A percentile compares a stretch with the other conserved stretches of the same genome.
phyloP scores from a whole-genome alignment of 208 protist genomes.

The Wallacemonas sp. region DNA sequence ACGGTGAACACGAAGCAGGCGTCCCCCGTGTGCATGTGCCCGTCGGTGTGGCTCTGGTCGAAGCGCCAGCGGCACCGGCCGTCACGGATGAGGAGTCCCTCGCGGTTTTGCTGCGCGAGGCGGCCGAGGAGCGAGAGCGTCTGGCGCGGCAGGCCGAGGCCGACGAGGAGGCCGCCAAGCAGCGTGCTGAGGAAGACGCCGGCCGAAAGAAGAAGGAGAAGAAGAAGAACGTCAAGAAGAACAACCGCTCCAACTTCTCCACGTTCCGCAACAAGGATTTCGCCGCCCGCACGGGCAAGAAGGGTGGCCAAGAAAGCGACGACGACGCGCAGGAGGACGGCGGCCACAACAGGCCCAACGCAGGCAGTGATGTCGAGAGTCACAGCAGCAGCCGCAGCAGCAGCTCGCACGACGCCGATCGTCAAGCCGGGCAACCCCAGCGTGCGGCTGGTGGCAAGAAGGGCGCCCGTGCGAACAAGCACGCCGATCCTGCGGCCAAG shows the following conservation, averaged over 20 bases:
- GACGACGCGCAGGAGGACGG: conserved; percentile 16
- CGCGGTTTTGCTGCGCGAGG: conserved; percentile 45
- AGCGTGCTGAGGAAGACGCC: conserved; percentile 11
- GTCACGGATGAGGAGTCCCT: conserved; percentile 41
- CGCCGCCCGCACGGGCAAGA: conserved; percentile 38
- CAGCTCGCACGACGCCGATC: too few relatives aligned
- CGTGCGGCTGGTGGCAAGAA: background rate
- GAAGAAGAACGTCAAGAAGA: conserved; percentile 90
- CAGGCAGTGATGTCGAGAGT: too few relatives aligned
- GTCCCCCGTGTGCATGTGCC: conserved; percentile 13
- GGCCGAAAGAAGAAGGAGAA: conserved; percentile 37
- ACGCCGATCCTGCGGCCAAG: background rate
- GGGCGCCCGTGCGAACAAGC: too few relatives aligned
- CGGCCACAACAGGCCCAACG: conserved; percentile 11
- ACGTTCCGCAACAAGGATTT: conserved; percentile 91
- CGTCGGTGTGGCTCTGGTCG: background rate
- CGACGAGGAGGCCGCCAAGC: conserved; percentile 25
- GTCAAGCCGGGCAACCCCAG: background rate
- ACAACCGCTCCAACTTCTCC: conserved; percentile 87
- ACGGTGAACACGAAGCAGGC: background rate
- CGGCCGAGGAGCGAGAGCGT: conserved; percentile 35
- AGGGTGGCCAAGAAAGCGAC: conserved; percentile 8
- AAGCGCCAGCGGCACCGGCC: conserved; percentile 13
- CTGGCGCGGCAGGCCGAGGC: conserved; percentile 24
- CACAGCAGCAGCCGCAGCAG: too few relatives aligned